These are phyloP conservation scores for Cicer chorassanicum DNA, from an alignment of 306 rosid species.

Conservation along the genomic window DNA sequence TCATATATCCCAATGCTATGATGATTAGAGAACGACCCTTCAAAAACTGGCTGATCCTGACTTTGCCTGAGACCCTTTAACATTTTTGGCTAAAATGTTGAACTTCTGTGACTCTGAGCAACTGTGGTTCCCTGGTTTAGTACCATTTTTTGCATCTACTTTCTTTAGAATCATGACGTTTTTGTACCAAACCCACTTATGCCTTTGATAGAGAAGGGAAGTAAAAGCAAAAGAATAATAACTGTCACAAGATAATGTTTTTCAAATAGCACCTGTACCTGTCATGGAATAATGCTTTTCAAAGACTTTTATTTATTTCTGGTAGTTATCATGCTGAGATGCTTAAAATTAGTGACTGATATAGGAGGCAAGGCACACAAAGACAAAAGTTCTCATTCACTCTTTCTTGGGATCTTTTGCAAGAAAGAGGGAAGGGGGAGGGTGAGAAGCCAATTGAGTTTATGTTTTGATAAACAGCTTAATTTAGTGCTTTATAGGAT, in stretches of 20 bases:
- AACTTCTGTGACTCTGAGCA: constrained; percentile 52
- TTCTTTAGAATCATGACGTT: constrained; percentile 40
- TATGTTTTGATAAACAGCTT: no score
- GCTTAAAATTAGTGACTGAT: constrained; percentile 40
- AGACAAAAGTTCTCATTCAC: constrained; percentile 47
- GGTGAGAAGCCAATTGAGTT: constrained; percentile 17
- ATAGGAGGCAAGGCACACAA: constrained; percentile 42
- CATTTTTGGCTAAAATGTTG: constrained; percentile 66
- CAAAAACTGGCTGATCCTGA: constrained; percentile 52
- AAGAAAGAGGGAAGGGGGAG: constrained; percentile 27
- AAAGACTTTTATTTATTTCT: constrained; percentile 46
- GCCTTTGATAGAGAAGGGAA: constrained; percentile 46
- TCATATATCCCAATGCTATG: constrained; percentile 52
- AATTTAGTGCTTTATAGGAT: no score
- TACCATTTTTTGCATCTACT: constrained; percentile 38
- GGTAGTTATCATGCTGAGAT: constrained; percentile 45
- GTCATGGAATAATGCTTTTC: constrained; percentile 54
- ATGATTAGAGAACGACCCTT: constrained; percentile 56
- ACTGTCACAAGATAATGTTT: constrained; percentile 50
- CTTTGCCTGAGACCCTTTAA: constrained; percentile 49
- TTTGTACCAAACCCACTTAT: constrained; percentile 45
- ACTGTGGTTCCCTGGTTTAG: constrained; percentile 53
- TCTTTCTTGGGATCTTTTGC: constrained; percentile 44
- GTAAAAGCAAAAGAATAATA: constrained; percentile 48
- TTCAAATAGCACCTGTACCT: constrained; percentile 61